Evolutionary conservation across 495 filamentous ascomycete species (phyloP).

Genomic region (Penicillium ochrochloron): DNA sequence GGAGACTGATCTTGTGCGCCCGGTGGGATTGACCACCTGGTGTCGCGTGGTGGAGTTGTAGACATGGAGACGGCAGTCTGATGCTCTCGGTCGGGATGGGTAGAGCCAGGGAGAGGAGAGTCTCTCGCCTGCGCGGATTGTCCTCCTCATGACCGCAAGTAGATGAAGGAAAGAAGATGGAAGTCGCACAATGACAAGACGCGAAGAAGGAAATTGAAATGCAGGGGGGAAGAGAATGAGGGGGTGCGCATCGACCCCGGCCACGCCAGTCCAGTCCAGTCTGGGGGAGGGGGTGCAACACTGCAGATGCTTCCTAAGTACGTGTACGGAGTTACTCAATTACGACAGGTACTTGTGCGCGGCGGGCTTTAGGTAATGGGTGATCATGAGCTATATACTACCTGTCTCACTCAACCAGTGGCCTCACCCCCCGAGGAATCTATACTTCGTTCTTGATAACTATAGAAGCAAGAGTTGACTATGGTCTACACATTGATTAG

Average conservation of each 20-base stretch:
- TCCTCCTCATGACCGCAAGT: constrained; percentile 29
- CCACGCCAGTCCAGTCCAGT: background rate
- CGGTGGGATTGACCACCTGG: background rate
- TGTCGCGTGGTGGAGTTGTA: constrained; percentile 11
- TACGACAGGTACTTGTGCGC: background rate
- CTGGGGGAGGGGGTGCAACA: background rate
- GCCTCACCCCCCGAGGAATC: background rate
- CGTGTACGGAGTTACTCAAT: background rate
- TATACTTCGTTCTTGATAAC: background rate
- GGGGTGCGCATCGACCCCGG: constrained; percentile 29
- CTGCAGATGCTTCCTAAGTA: background rate
- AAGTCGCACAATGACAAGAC: background rate
- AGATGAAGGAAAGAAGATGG: constrained; percentile 5
- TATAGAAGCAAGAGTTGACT: background rate
- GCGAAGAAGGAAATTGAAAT: background rate
- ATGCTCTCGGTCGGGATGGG: constrained; percentile 21
- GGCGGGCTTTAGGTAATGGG: constrained; percentile 3
- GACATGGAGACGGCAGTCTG: constrained; percentile 14
- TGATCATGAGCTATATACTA: background rate
- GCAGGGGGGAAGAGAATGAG: constrained; percentile 9
- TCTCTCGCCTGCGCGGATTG: constrained; percentile 28
- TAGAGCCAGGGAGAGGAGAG: constrained; percentile 30
- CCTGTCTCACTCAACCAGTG: background rate
- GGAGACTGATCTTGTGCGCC: constrained; percentile 17
- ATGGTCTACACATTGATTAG: background rate